Conservation (phyloP, 441 rosid species). For the Arabidopsis lyrata region DNA sequence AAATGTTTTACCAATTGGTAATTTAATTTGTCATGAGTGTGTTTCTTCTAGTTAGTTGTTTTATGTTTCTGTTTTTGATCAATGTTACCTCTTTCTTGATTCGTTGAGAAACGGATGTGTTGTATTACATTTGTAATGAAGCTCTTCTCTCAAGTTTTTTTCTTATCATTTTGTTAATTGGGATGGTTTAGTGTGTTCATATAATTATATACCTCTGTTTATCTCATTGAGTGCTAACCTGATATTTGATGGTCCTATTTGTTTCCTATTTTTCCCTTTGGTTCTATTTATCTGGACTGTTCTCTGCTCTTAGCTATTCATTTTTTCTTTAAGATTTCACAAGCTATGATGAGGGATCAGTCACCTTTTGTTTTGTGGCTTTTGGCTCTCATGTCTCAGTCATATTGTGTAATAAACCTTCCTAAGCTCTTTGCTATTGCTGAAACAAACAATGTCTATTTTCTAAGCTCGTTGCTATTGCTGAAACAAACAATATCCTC, state of each 20-base stretch:
- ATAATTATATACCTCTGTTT: conserved; percentile 8
- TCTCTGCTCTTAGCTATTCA: conserved; percentile 2
- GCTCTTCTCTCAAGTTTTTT: not conserved
- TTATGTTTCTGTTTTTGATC: not conserved
- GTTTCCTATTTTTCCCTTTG: not conserved
- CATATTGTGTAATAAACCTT: not conserved
- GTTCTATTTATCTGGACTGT: not conserved
- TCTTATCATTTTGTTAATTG: conserved; percentile 3
- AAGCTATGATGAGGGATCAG: not conserved
- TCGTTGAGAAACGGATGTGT: conserved; percentile 9
- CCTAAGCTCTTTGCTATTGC: not conserved
- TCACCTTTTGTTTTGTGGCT: conserved; percentile 10
- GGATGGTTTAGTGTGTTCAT: not conserved
- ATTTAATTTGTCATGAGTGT: conserved; percentile 14
- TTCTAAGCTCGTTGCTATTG: not conserved
- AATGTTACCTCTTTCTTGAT: conserved; percentile 14
- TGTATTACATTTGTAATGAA: conserved; percentile 32
- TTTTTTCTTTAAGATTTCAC: not conserved
- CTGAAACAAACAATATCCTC: conserved; percentile 10
- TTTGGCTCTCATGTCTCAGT: not conserved
- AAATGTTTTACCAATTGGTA: conserved; percentile 4
- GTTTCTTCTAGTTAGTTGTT: conserved; percentile 21
- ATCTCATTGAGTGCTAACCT: not conserved
- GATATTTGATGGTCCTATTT: not conserved
- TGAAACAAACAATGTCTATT: not conserved